Evolutionary conservation across 1,284 basidiomycete genomes (phyloP), one percentile per base, ranked within the genome.

Genomic region (Pascua sp.): DNA sequence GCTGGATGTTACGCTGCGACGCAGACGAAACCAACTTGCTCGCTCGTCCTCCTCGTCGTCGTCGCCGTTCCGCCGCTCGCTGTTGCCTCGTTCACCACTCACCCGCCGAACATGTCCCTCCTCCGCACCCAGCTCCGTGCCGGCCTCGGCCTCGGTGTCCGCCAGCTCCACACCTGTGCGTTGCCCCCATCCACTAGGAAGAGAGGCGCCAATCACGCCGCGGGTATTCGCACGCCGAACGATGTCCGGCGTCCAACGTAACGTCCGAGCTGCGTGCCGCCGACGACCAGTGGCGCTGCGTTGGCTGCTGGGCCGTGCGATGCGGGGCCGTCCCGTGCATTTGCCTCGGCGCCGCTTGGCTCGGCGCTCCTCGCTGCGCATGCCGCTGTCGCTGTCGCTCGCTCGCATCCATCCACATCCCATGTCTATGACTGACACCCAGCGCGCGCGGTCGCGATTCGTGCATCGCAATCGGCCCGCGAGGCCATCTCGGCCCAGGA

Each of bases 91-190:
- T 49, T 40, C 59, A 48, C 53, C 49, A 47, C 47, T 51, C 59
- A 42, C 46, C 38, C 18, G 45, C 15, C 53, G 32, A 16, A 16
- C 62, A 74, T 74, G 72, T 72, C 72, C 38, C 53, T 75, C 66
- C 53, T 69, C 60, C 64, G 71, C 49, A 65, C 72, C 36, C 52
- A 64, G 49, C 62, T 64, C 38, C 60, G 62, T 43, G 60, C 64
- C 42, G 64, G 67, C 39, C 49, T 64, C 42, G 70, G 65, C 46
- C 63, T 75, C 32, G 71, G 73, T 52, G 59, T 68, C 41, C 65
- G 73, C 47, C 56, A 57, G 5, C 54, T 75, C 51, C 67, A 69
- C 60, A 69, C 69, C 55, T 69, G 73, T 75, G 56, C 47, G 72
- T 70, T 32, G 5, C 11, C 16, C 5, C 24, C 5, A 5, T 9